Base-by-base conservation (phyloP, 805 yeast species). In the Isabelozyma heimii region DNA sequence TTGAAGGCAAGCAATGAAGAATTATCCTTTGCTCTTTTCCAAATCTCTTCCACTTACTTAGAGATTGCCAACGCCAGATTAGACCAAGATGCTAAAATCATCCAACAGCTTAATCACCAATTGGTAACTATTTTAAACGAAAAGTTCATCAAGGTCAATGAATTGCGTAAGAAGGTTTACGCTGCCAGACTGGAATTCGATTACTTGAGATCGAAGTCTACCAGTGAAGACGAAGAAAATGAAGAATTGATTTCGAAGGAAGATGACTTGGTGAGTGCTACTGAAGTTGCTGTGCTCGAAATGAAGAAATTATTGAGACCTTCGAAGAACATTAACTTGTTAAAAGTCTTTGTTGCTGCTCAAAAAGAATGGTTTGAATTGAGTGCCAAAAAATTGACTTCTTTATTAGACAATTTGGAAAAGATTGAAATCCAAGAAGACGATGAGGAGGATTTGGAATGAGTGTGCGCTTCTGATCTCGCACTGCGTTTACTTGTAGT, bases 181-280 rank as follows among this genome's bases (percentile, higher is more conserved):
- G 72, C 78, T 38, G 81, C 89, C 13, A 80, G 94, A 66, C 74
- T 81, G 49, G 83, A 79, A 49, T 85, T 88, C 59, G 95, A 88
- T 66, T 75, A 84, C 7, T 67, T 84, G 52, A 79, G 94, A 64
- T 75, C 88, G 8, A 87, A 59, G 43, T 40, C 48, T 17, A 49
- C 56, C 26, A 53, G 48, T 14, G 67, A 78, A 16, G 87, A 81
- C 46, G 73, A 71, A 40, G 75, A 83, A 54, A 71, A 73, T 51
- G 77, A 75, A 53, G 81, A 79, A 47, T 69, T 81, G 55, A 84
- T 82, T 50, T 63, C 70, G 14, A 75, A 75, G 51, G 96, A 88
- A 66, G 96, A 88, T 62, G 92, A 86, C 52, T 79, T 88, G 54
- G 94, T 88, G 35, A 80, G 84, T 55, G 89, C 90, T 24, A 87